Evolutionary conservation across 108 stramenopile species (phyloP), one percentile per base, ranked within the genome.

Genomic region (Licmophora abbreviata): DNA sequence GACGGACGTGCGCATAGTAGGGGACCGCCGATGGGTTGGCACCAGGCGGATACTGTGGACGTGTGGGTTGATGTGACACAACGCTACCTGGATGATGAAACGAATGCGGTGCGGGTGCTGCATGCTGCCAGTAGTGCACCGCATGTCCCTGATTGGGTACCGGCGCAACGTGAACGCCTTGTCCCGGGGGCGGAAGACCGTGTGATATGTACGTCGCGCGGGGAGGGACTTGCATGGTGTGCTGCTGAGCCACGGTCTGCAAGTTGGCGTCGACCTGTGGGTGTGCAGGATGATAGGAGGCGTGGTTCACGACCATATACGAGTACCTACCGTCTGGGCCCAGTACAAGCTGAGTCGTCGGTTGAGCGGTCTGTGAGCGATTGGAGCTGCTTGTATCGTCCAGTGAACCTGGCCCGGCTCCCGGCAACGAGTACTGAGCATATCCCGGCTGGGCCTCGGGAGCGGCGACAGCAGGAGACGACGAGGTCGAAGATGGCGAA

Each of bases 281-380:
- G n/a, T n/a, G n/a, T 35, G 34, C 38, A 20, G 38, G 1, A 20
- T 40, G 38, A 20, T 40, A 40, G 20, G 15, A 20, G 3, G 18
- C 38, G 20, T 18, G 18, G 20, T 40, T 40, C 32, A 88, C 69
- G 28, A 81, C 61, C 11, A 84, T 63, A 50, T 74, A 78, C 0
- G 66, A 61, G 51, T 80, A 84, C 20, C 77, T 72, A n/a, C 87
- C 87, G 64, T 83, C 82, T 12, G 72, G 86, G 0, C 82, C 86
- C 14, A 88, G 31, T 21, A 81, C 70, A 29, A 88, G 63, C 51
- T 84, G 82, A 37, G 73, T 54, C 4, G 54, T 41, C 26, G 51
- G 50, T 46, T 70, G 69, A n/a, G n/a, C n/a, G n/a, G n/a, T n/a
- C n/a, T n/a, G n/a, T n/a, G n/a, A n/a, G n/a, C n/a, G n/a, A n/a